phyloP scores from a whole-genome alignment of 805 yeast genomes.

The Monosporozyma aquatica region DNA sequence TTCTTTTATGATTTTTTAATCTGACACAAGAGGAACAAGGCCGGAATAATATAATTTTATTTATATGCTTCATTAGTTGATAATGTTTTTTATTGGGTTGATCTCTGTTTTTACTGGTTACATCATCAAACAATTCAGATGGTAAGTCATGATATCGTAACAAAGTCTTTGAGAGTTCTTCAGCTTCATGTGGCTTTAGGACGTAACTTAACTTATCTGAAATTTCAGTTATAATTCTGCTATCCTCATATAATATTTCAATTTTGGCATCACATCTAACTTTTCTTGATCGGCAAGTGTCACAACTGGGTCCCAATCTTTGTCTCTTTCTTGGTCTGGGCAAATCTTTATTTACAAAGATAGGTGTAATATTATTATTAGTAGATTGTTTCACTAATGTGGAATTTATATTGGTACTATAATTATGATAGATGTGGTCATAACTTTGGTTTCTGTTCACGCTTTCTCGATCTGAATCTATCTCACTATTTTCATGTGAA shows the following conservation, averaged over 20 bases:
- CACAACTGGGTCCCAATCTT: slow-evolving; percentile 69
- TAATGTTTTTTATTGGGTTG: background rate
- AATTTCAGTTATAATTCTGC: slow-evolving; percentile 13
- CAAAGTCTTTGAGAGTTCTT: slow-evolving; percentile 3
- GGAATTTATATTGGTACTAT: background rate
- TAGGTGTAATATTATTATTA: background rate
- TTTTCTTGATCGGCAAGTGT: slow-evolving; percentile 57
- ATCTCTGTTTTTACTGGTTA: background rate
- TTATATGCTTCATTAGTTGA: slow-evolving; percentile 19
- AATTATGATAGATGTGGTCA: background rate
- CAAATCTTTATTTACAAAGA: background rate
- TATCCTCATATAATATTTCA: slow-evolving; percentile 30
- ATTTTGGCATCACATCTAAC: slow-evolving; percentile 68
- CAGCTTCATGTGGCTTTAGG: slow-evolving; percentile 11
- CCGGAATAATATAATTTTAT: slow-evolving; percentile 38
- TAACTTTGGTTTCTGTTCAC: too few relatives aligned
- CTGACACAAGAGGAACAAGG: slow-evolving; percentile 48
- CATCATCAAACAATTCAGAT: background rate
- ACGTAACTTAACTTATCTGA: slow-evolving; percentile 18
- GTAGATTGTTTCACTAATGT: background rate
- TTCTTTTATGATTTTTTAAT: slow-evolving; percentile 7
- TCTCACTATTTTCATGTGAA: background rate
- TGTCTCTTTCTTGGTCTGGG: slow-evolving; percentile 35
- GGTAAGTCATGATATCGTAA: slow-evolving; percentile 1
- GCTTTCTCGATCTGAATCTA: background rate